Base-by-base conservation (phyloP, 805 yeast species). In the Saccharomyces jurei region DNA sequence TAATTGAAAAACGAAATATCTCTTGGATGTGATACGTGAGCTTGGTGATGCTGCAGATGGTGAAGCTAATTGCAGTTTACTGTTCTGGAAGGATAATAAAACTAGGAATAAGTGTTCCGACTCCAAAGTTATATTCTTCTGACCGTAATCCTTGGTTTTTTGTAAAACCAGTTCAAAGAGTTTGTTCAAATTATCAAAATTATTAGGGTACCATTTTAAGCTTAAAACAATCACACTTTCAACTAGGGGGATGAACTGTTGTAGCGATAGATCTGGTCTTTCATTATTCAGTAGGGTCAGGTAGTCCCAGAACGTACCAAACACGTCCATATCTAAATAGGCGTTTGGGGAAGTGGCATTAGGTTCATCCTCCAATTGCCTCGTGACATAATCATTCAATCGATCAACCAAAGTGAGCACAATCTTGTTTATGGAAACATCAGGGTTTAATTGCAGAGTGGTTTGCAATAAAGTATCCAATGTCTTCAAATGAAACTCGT, bases 401-500 rank as follows among this genome's bases (percentile, higher is more conserved):
- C 97, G 78, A 48, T 86, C 84, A 52, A 92, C 82, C 64, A 94
- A 75, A 0, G 91, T 80, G 14, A 82, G 71, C 30, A 91, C 75
- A 31, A 91, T 78, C 54, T 80, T 83, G 47, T 83, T 79, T 53
- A 86, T 77, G 48, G 82, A 78, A n/a, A 89, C 86, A 49, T 79
- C 76, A 1, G 94, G 90, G 64, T 82, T 83, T 56, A 94, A 74
- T 54, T 81, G 77, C 52, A 83, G 71, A 22, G 89, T 79, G 1
- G 91, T 82, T 30, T 77, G 78, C 60, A 94, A 75, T 59, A 87
- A 81, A 31, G 74, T 71, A 52, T 83, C 83, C 61, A 94, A 74
- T 0, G 97, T 88, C 22, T 77, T 77, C 56, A 90, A 72, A 64
- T 94, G 98, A 68, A 86, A 92, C 58, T 87, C 89, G 64, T 89